A percentile compares a stretch with the other conserved stretches of the same genome.
Evolutionary conservation across 2,329 filamentous ascomycete genomes (phyloP).

Genomic region (Didymella segeticola): DNA sequence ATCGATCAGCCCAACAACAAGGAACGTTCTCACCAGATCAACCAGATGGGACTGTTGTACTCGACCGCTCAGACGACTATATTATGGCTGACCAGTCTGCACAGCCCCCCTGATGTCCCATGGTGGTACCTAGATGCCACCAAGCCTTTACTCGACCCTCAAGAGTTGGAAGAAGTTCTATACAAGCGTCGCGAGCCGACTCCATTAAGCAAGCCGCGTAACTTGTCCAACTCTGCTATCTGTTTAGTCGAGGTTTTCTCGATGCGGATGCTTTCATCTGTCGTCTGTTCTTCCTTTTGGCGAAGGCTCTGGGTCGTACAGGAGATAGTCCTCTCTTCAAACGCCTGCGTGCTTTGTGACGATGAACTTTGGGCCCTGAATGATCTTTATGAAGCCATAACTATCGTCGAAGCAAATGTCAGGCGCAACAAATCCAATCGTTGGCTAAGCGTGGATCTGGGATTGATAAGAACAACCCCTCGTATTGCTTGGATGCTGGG

Average conservation of each 20-base stretch:
- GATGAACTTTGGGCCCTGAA: not conserved
- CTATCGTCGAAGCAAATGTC: not conserved
- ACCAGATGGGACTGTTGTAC: not conserved
- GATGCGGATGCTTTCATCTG: too few relatives aligned
- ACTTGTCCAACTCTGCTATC: not conserved
- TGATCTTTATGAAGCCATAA: not conserved
- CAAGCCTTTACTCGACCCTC: too few relatives aligned
- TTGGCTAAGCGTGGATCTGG: not conserved
- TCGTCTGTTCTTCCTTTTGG: not conserved
- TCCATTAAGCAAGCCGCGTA: too few relatives aligned
- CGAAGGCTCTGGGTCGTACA: not conserved
- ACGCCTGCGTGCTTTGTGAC: not conserved
- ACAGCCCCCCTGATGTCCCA: too few relatives aligned
- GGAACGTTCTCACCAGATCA: not conserved
- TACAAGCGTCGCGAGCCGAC: too few relatives aligned
- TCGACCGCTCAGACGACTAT: not conserved
- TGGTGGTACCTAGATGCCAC: too few relatives aligned
- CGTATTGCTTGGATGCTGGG: not conserved
- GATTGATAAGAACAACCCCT: not conserved
- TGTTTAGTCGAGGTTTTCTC: too few relatives aligned
- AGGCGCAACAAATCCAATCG: too few relatives aligned
- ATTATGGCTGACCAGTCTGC: too few relatives aligned
- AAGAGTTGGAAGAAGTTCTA: too few relatives aligned
- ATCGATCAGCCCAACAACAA: not conserved
- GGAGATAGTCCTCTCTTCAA: not conserved